A percentile compares a stretch with the other conserved stretches of the same genome.
phyloP scores from a whole-genome alignment of 139 green algal genomes.

The Nannochloris sp. region DNA sequence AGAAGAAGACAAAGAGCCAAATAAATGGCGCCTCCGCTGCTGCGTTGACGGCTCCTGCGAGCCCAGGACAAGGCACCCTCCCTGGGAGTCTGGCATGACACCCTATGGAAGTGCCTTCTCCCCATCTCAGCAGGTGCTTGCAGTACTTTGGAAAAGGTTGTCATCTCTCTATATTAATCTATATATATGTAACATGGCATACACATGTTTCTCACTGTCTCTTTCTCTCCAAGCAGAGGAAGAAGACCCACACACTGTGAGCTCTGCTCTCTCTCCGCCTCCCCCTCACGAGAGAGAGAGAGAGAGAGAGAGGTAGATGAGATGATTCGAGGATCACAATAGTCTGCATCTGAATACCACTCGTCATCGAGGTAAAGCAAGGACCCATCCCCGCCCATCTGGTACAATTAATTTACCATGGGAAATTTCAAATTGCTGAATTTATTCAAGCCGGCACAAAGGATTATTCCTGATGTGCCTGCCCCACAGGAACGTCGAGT shows the following conservation, averaged over 20 bases:
- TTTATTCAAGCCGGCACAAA: conserved; percentile 49
- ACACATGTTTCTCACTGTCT: too few relatives aligned
- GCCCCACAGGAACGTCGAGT: conserved; percentile 20
- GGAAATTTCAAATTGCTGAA: conserved; percentile 48
- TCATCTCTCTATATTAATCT: background rate
- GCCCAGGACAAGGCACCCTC: too few relatives aligned
- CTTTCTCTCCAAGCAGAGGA: too few relatives aligned
- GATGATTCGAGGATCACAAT: too few relatives aligned
- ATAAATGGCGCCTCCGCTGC: background rate
- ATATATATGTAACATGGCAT: too few relatives aligned
- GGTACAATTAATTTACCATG: conserved; percentile 7
- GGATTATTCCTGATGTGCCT: conserved; percentile 50
- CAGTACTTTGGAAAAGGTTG: background rate
- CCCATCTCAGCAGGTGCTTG: background rate
- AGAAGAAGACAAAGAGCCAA: conserved; percentile 7
- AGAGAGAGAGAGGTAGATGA: too few relatives aligned
- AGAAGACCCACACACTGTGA: too few relatives aligned
- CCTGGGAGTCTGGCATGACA: too few relatives aligned
- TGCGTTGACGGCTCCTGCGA: too few relatives aligned
- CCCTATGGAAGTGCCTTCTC: background rate
- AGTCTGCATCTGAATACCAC: too few relatives aligned
- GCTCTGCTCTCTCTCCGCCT: too few relatives aligned
- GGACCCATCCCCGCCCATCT: background rate
- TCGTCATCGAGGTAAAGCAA: background rate
- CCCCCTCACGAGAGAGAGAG: too few relatives aligned